Evolutionary conservation across 257 asterid genomes (phyloP), one percentile per base, ranked within the genome.

Genomic region (Salvia miltiorrhiza): DNA sequence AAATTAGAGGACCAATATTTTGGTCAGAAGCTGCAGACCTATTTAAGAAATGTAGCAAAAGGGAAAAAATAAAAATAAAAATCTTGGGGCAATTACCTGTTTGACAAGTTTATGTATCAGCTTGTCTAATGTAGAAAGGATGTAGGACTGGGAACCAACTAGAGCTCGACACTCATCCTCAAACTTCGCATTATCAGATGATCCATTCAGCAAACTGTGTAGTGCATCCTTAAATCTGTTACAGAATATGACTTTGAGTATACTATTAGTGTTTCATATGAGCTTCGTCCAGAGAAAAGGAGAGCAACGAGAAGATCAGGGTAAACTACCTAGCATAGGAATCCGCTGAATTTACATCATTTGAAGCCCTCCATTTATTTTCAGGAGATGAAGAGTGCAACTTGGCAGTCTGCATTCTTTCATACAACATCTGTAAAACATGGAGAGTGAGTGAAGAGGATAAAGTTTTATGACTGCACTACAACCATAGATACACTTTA

Each of bases 101-200:
- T 89, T 89, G 78, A 91, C 84, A 74, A 91, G 85, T 84, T 89
- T 94, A 72, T 83, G 89, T 73, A 94, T 89, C 77, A 94, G 92
- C 84, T 91, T 94, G 90, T 91, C 97, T 70, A 94, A 76, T 21
- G 97, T 94, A 77, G 86, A 89, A 73, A 94, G 97, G 76, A 81
- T 69, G 78, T 83, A 94, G 32, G 99, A 89, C 60, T 86, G 97
- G 78, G 98, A 82, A 65, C 99, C 98, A 62, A 94, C 77, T 58
- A 91, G 83, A 70, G 97, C 86, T 57, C 97, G 88, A 63, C 99
- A 94, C 74, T 94, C 99, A 74, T 94, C 99, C 80, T 94, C 99
- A 67, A 83, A 94, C 84, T 86, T 94, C 32, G 96, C 75, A 60
- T 83, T 86, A 78, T 92, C 98, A 70, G 85, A 85, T 72, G 95